Base-by-base conservation (phyloP, 2,329 filamentous ascomycete genomes). In the Thermothelomyces thermophilus region DNA sequence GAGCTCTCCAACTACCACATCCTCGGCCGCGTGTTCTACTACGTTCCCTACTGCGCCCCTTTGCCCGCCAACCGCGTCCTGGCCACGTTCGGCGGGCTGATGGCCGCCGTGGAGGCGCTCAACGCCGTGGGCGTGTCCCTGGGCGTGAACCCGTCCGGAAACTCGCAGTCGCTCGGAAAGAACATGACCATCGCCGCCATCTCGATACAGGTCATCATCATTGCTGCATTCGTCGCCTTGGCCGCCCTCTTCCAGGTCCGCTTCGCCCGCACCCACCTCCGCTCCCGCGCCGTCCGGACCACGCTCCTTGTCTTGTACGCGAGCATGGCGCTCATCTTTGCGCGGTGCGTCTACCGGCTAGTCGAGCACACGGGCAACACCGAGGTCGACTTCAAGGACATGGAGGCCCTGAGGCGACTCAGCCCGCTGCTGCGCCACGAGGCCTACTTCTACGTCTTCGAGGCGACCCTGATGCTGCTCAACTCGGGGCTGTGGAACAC, bases 1-100 rank as follows among this genome's bases (percentile, higher is more conserved):
- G 79, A 82, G 52, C 74, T 82, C 3, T 73, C 76, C 51, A 83
- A 84, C 65, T 85, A 84, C 64, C 75, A 82, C 58, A 70, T 83
- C 52, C 75, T 86, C 46, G 76, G 76, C 3, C 75, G 81, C 2
- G 69, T 82, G 10, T 70, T 85, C 22, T 76, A 76, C 65, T 85
- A 84, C 63, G 70, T 83, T 2, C 82, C 82, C 0, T 77, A 80
- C 59, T 70, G 75, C 46, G 70, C 80, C 0, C 80, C 80, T 0
- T 61, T 79, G n/a, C 68, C 72, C 14, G 70, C 74, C 0, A 65
- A 65, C 48, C 65, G 65, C 16, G 71, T 77, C 22, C 58, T 76
- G 11, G 59, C 64, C 3, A 73, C 66, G 3, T 79, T 80, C 51
- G 72, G 72, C 11, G 64, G 62, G 2, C 59, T 79, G 2, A 72